Conservation (phyloP, 148 eudicot genomes). For the Dianthus caryophyllus region DNA sequence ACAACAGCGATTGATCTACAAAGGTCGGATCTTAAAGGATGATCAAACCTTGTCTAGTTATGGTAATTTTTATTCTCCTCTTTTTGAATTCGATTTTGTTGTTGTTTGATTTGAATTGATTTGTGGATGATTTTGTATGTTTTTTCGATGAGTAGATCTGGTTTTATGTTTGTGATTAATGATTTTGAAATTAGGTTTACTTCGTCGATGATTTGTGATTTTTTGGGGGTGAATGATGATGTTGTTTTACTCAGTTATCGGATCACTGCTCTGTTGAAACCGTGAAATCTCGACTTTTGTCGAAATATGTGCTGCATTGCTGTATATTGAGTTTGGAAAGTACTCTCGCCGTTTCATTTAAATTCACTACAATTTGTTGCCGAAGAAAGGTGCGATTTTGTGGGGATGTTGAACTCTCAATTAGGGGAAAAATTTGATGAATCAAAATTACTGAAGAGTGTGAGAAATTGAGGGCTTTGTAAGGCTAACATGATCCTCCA, state of each 20-base stretch:
- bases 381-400: too few relatives aligned
- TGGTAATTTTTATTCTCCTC: constrained; percentile 37
- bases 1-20: constrained; percentile 74
- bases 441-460: too few relatives aligned
- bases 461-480: background rate
- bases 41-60: constrained; percentile 68
- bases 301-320: background rate
- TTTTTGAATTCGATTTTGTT: constrained; percentile 23
- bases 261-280: background rate
- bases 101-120: constrained; percentile 14
- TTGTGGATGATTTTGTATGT: background rate
- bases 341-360: too few relatives aligned
- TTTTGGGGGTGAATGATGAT: constrained; percentile 4
- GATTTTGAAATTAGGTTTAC: background rate
- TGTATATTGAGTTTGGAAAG: too few relatives aligned
- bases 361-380: too few relatives aligned
- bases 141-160: constrained; percentile 2
- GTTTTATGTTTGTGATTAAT: background rate
- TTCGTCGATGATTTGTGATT: background rate
- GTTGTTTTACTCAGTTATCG: background rate
- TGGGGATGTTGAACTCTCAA: too few relatives aligned
- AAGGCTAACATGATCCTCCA: background rate
- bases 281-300: background rate
- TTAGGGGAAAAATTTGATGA: too few relatives aligned
- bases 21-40: constrained; percentile 80